phyloP scores from a whole-genome alignment of 495 filamentous ascomycete species.

The Lineolata rhizophorae region DNA sequence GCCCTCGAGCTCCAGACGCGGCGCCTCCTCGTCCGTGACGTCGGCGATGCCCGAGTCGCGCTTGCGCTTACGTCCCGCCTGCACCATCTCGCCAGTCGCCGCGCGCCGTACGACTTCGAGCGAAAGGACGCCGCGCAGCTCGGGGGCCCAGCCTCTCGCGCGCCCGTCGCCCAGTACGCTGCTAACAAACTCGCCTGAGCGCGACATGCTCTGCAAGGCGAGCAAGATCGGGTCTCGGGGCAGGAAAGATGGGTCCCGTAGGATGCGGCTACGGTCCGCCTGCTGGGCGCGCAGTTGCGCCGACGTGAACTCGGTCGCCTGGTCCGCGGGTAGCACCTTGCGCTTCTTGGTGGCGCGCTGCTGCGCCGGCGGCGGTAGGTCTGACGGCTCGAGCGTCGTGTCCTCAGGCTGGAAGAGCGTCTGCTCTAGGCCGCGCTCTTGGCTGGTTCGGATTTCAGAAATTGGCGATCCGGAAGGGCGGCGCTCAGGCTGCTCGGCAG shows the following conservation, averaged over 20 bases:
- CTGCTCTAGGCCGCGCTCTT: conserved; percentile 32
- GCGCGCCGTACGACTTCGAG: conserved; percentile 54
- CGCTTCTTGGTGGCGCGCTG: conserved; percentile 28
- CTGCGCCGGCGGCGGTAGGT: conserved; percentile 34
- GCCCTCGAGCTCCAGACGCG: conserved; percentile 15
- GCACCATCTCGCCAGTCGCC: conserved; percentile 57
- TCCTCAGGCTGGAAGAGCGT: conserved; percentile 24
- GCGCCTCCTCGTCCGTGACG: conserved; percentile 39
- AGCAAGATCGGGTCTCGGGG: conserved; percentile 69
- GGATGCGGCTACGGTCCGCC: conserved; percentile 53
- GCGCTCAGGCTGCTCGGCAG: conserved; percentile 20
- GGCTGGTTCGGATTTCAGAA: conserved; percentile 30
- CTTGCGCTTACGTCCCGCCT: too few species aligned
- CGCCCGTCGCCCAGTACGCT: conserved; percentile 57
- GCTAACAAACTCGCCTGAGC: conserved; percentile 69
- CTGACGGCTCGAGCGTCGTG: conserved; percentile 23
- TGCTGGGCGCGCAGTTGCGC: conserved; percentile 57
- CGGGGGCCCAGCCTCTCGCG: conserved; percentile 66
- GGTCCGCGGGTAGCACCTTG: conserved; percentile 49
- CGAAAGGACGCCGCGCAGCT: conserved; percentile 67
- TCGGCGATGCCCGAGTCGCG: conserved; percentile 74
- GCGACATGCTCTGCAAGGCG: conserved; percentile 75
- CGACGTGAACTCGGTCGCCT: conserved; percentile 33
- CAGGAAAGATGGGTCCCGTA: conserved; percentile 56
- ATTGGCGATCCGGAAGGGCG: conserved; percentile 45